Conservation (phyloP, 768 basidiomycete species). For the Kwoniella botswanensis region DNA sequence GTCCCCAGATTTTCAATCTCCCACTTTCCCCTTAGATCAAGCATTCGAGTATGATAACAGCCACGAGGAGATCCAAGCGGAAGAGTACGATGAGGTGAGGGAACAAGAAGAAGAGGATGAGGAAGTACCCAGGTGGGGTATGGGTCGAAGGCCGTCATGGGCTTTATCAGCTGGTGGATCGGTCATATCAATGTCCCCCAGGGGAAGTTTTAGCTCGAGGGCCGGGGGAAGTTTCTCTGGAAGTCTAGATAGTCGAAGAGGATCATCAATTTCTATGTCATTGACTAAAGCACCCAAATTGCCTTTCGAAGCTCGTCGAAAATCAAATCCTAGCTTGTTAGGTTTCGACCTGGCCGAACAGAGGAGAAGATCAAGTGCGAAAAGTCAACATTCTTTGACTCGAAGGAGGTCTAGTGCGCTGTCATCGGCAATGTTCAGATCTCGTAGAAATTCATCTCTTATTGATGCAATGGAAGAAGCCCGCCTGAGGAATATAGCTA, state of each 20-base stretch:
- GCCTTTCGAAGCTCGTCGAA: conserved; percentile 24
- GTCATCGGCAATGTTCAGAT: conserved; percentile 15
- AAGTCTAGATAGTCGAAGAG: conserved; percentile 28
- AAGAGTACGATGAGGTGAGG: conserved; percentile 40
- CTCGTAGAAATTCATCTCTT: not conserved
- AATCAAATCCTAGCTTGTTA: conserved; percentile 42
- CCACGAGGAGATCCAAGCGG: conserved; percentile 29
- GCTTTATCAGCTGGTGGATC: conserved; percentile 36
- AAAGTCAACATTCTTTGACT: conserved; percentile 13
- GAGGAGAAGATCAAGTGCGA: conserved; percentile 29
- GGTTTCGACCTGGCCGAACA: conserved; percentile 39
- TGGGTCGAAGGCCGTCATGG: conserved; percentile 39
- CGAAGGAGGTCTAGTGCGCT: conserved; percentile 37
- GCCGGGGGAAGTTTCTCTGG: not conserved
- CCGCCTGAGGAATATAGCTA: conserved; percentile 39
- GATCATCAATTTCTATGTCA: conserved; percentile 7
- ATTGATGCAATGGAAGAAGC: conserved; percentile 44
- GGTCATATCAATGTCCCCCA: conserved; percentile 50
- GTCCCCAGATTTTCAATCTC: conserved; percentile 26
- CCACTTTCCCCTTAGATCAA: conserved; percentile 35
- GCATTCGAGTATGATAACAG: conserved; percentile 39
- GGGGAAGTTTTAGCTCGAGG: conserved; percentile 28
- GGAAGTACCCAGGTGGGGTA: conserved; percentile 24
- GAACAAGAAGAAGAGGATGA: conserved; percentile 19
- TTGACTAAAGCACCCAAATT: conserved; percentile 7